Evolutionary conservation across 2,329 filamentous ascomycete genomes (phyloP).

Genomic region (Endoconidiophora polonica): DNA sequence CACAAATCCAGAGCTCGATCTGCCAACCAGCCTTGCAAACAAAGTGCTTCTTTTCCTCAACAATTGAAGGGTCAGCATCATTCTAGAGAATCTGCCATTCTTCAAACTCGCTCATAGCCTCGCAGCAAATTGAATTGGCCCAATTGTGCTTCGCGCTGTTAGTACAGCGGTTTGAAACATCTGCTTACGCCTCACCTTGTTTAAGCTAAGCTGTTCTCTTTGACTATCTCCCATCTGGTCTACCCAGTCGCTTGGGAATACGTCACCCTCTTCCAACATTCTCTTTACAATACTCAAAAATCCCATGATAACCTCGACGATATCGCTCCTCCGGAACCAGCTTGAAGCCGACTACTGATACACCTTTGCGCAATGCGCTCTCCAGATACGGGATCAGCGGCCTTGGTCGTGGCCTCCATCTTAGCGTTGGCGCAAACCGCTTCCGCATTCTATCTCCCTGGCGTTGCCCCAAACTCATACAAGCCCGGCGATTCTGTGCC

Average conservation of each 20-base stretch:
- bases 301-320: not conserved
- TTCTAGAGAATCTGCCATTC: too few relatives aligned
- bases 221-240: not conserved
- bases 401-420: conserved; percentile 32
- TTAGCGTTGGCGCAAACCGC: conserved; percentile 36
- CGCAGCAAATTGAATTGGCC: too few relatives aligned
- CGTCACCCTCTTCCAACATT: conserved; percentile 1
- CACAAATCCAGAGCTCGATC: not conserved
- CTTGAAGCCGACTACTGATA: not conserved
- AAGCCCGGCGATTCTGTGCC: conserved; percentile 63
- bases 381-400: conserved; percentile 1
- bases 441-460: conserved; percentile 84
- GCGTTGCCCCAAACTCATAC: conserved; percentile 89
- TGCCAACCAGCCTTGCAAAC: too few relatives aligned
- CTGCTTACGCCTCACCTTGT: not conserved
- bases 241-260: not conserved
- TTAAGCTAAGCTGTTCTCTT: conserved; percentile 6
- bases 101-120: too few relatives aligned
- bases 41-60: not conserved
- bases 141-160: too few relatives aligned
- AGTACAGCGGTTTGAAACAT: too few relatives aligned
- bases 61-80: not conserved
- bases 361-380: conserved; percentile 9
- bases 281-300: not conserved
- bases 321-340: not conserved